Evolutionary conservation across 2,329 filamentous ascomycete genomes (phyloP), one percentile per base, ranked within the genome.

Genomic region (Xylariaceae sp.): DNA sequence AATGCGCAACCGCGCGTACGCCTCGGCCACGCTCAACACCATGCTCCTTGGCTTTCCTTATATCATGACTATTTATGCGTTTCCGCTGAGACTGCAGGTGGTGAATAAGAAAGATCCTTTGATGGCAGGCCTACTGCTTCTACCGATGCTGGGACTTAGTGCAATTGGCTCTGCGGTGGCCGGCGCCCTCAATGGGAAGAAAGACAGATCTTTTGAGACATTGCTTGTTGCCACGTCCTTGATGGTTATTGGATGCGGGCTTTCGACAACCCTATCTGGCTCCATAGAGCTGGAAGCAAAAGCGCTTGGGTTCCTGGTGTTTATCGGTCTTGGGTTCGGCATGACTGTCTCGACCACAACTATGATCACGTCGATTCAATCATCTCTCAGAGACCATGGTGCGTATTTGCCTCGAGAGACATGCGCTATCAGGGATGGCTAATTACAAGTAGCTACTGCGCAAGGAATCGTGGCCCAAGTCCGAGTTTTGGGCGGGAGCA

Each of bases 321-420:
- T 78, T 39, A 60, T 74, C n/a, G 75, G 75, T 3, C 54, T 78
- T 22, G 74, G 74, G 0, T 76, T 75, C 45, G 74, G 75, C 0
- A 50, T 78, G 28, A 66, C 67, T 3, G 68, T 72, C 2, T 61
- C 73, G 2, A 64, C 66, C 2, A 63, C 70, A 3, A 78, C 73
- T 1, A 72, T 76, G 49, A 47, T 74, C 13, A 67, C 67, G 2
- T 50, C 53, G 2, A 47, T 64, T 2, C 69, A 73, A 48, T 62
- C 71, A 11, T 63, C 71, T 0, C 56, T 65, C 11, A 53, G 57
- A 22, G 69, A 78, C 22, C 69, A 72, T 45, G 72, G 73, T 74
- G 56, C 49, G 64, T 52, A 33, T 22, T 19, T 4, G 18, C n/a
- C 8, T 15, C 7, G 16, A 19, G 12, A 13, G 30, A 17, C 37